Evolutionary conservation across 768 basidiomycete species (phyloP).

Genomic region (Suillus lakei): DNA sequence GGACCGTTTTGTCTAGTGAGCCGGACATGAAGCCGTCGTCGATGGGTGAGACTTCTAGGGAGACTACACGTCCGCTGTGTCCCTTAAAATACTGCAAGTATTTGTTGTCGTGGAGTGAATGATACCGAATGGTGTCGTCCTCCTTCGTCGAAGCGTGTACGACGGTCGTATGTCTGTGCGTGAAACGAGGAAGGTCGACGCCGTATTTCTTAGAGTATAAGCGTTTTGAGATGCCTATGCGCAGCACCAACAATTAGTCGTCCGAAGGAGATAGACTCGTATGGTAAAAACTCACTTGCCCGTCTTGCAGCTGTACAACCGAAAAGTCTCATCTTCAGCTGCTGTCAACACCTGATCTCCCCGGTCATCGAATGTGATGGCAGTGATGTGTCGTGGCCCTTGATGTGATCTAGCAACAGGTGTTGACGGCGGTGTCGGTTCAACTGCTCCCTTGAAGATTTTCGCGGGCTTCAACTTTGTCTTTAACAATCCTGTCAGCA

Average conservation of each 20-base stretch:
- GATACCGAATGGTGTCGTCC: constrained; percentile 93
- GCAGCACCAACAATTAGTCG: constrained; percentile 32
- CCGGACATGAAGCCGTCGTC: constrained; percentile 97
- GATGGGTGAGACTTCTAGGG: constrained; percentile 88
- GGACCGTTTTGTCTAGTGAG: constrained; percentile 91
- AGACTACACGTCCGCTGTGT: constrained; percentile 87
- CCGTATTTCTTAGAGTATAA: constrained; percentile 98
- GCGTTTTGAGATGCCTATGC: constrained; percentile 70
- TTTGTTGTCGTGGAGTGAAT: constrained; percentile 95
- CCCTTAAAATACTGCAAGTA: constrained; percentile 96
- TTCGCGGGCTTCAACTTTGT: constrained; percentile 84
- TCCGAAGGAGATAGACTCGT: constrained; percentile 19
- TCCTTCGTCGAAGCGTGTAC: constrained; percentile 94
- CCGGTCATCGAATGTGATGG: constrained; percentile 88
- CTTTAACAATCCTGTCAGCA: constrained; percentile 39
- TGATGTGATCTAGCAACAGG: constrained; percentile 41
- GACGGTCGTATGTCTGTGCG: constrained; percentile 86
- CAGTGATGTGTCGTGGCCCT: constrained; percentile 80
- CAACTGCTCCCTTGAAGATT: constrained; percentile 83
- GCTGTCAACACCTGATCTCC: constrained; percentile 89
- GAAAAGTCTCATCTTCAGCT: constrained; percentile 90
- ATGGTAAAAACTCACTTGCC: constrained; percentile 81
- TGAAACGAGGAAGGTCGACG: constrained; percentile 91
- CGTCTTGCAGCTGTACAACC: constrained; percentile 84
- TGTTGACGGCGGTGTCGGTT: constrained; percentile 56